A percentile compares a stretch with the other conserved stretches of the same genome.
Conservation (phyloP, 371 early-diverging fungal genomes). For the Dinochytrium kinnereticum region DNA sequence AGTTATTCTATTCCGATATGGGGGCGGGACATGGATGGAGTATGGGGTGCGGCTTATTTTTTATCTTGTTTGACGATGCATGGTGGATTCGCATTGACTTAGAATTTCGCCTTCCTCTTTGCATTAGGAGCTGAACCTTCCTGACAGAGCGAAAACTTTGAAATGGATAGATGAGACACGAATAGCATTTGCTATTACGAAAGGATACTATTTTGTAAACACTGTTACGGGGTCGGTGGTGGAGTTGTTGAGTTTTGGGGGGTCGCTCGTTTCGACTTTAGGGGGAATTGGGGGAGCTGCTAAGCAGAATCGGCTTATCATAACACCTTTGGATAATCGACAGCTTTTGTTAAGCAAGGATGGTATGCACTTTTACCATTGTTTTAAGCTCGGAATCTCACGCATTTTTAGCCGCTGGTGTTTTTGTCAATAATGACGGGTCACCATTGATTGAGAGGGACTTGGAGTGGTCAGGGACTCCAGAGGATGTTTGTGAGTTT, state of each 20-base stretch:
- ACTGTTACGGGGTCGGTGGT: slow-evolving; percentile 59
- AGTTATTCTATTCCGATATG: slow-evolving; percentile 50
- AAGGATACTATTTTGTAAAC: slow-evolving; percentile 71
- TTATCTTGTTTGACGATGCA: slow-evolving; percentile 25
- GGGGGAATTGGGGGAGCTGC: slow-evolving; percentile 20
- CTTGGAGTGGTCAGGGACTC: slow-evolving; percentile 76
- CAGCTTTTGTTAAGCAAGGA: slow-evolving; percentile 77
- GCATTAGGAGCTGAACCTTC: slow-evolving; percentile 61
- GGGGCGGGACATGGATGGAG: slow-evolving; percentile 7
- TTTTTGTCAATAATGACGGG: slow-evolving; percentile 73
- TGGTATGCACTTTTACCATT: slow-evolving; percentile 47
- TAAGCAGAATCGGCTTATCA: slow-evolving; percentile 52
- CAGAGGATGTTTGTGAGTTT: slow-evolving; percentile 66
- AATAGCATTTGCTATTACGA: slow-evolving; percentile 69
- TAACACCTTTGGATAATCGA: slow-evolving; percentile 71
- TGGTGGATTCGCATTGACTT: slow-evolving; percentile 74
- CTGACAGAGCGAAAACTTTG: slow-evolving; percentile 72
- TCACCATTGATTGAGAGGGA: slow-evolving; percentile 69
- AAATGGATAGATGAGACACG: slow-evolving; percentile 71
- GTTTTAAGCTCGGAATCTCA: slow-evolving; percentile 6
- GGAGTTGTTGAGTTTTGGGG: slow-evolving; percentile 38
- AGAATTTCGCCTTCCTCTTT: background rate
- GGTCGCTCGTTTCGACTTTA: background rate
- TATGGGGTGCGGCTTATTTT: slow-evolving; percentile 54
- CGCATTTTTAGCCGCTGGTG: slow-evolving; percentile 61